These are phyloP conservation scores for Xerocomellus amylosporus DNA, from an alignment of 768 basidiomycete species.

Conservation along the genomic window DNA sequence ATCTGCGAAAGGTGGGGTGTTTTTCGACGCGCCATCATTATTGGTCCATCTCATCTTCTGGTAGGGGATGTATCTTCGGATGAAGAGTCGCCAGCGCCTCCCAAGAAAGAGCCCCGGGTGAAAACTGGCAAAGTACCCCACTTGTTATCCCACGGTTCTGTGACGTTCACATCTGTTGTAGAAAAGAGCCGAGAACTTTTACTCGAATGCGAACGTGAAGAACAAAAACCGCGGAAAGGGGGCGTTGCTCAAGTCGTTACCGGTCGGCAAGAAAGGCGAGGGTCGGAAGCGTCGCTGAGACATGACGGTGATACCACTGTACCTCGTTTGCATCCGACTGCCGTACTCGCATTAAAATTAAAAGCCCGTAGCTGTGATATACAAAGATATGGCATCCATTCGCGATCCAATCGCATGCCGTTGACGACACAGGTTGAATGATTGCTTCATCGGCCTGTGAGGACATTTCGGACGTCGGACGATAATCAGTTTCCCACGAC, in stretches of 20 bases:
- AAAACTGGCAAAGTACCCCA: slow-evolving; percentile 81
- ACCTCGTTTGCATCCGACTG: slow-evolving; percentile 7
- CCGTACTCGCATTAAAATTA: slow-evolving; percentile 8
- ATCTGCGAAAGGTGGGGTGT: slow-evolving; percentile 20
- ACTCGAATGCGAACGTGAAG: slow-evolving; percentile 79
- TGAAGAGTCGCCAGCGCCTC: slow-evolving; percentile 32
- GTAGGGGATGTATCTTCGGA: slow-evolving; percentile 33
- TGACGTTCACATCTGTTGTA: slow-evolving; percentile 30
- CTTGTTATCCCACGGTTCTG: neutral
- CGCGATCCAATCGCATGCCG: neutral
- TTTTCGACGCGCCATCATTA: slow-evolving; percentile 1
- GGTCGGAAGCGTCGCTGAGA: slow-evolving; percentile 38
- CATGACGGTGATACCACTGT: slow-evolving; percentile 13
- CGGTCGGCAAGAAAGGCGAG: slow-evolving; percentile 48
- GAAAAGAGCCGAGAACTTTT: slow-evolving; percentile 91
- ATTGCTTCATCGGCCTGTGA: slow-evolving; percentile 8
- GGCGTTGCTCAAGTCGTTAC: slow-evolving; percentile 54
- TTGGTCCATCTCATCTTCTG: slow-evolving; percentile 9
- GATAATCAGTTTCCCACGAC: slow-evolving; percentile 40
- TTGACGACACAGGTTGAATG: slow-evolving; percentile 3
- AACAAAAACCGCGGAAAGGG: slow-evolving; percentile 76
- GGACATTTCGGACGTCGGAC: slow-evolving; percentile 11
- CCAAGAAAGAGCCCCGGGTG: slow-evolving; percentile 74
- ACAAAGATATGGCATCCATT: slow-evolving; percentile 11
- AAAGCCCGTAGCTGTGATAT: slow-evolving; percentile 7